These are phyloP conservation scores for Neofusicoccum cordaticola DNA, from an alignment of 2,329 filamentous ascomycete genomes.

Conservation along the genomic window DNA sequence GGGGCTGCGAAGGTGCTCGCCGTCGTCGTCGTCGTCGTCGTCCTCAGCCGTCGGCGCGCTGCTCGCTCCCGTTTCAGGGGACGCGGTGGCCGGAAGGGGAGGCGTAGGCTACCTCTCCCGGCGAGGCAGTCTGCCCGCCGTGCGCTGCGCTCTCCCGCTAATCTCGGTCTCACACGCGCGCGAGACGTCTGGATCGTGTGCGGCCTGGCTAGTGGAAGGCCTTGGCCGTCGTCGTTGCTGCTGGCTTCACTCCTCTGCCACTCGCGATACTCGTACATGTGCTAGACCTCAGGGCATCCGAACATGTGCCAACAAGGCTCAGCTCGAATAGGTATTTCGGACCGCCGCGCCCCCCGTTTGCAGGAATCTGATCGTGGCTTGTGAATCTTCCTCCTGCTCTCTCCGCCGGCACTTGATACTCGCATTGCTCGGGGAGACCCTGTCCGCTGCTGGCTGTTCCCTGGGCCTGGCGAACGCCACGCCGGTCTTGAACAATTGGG, in stretches of 20 bases:
- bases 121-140: background rate
- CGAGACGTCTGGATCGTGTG: background rate
- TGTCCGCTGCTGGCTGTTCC: background rate
- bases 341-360: background rate
- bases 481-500: background rate
- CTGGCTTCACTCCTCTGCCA: background rate
- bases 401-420: background rate
- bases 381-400: background rate
- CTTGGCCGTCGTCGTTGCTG: background rate
- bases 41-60: no score
- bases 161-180: background rate
- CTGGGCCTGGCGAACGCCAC: background rate
- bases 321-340: conserved; percentile 1
- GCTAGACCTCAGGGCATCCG: background rate
- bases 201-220: background rate
- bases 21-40: background rate
- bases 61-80: no score
- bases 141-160: background rate
- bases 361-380: background rate
- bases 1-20: no score
- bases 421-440: background rate
- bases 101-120: background rate
- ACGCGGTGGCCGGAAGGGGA: background rate
- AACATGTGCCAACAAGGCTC: background rate
- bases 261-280: background rate